These are phyloP conservation scores for Phoenix roebelenii DNA, from an alignment of 176 grass and related monocot species.

Conservation along the genomic window DNA sequence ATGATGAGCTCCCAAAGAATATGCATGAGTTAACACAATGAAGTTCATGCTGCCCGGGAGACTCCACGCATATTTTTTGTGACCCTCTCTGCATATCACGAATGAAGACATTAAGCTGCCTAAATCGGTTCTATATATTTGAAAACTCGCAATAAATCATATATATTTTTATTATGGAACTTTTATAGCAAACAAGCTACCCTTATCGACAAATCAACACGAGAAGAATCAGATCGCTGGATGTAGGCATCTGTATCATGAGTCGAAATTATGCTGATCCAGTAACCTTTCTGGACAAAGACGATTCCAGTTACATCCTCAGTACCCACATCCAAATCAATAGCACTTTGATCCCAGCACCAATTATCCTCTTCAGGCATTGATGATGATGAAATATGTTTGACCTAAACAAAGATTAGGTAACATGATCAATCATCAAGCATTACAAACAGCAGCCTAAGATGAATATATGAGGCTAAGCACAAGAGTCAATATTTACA, in stretches of 20 bases:
- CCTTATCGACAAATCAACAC: conserved; percentile 68
- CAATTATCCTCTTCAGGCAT: conserved; percentile 48
- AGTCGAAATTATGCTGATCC: conserved; percentile 68
- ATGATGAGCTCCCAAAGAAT: conserved; percentile 60
- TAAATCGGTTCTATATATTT: no score
- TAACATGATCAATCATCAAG: no score
- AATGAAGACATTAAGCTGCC: neutral
- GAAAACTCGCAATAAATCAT: no score
- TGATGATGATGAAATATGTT: conserved; percentile 29
- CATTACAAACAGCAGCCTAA: no score
- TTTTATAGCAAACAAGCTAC: conserved; percentile 19
- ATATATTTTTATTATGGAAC: no score
- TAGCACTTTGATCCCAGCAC: conserved; percentile 71
- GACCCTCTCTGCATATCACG: conserved; percentile 52
- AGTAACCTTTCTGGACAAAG: conserved; percentile 89
- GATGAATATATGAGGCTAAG: no score
- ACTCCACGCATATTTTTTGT: conserved; percentile 76
- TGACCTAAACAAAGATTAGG: conserved; percentile 26
- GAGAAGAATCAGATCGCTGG: conserved; percentile 61
- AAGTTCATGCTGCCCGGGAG: conserved; percentile 69
- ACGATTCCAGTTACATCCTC: conserved; percentile 72
- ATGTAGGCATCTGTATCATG: conserved; percentile 81
- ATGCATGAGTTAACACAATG: conserved; percentile 84
- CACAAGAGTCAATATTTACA: no score
- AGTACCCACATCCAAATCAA: conserved; percentile 65